Evolutionary conservation across 495 filamentous ascomycete genomes (phyloP).

Genomic region (Bathelium albidoporum): DNA sequence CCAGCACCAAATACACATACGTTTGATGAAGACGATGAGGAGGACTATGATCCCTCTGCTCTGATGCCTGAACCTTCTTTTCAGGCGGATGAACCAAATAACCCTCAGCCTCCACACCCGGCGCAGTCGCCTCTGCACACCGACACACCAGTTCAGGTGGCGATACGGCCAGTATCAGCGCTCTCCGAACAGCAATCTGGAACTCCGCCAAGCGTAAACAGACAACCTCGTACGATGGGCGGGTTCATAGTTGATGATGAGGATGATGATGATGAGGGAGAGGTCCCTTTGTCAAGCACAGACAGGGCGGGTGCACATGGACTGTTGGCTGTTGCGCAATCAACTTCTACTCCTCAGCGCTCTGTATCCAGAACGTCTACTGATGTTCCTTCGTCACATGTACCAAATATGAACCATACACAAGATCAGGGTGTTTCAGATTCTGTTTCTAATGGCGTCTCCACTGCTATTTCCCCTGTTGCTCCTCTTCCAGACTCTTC

Average conservation of each 20-base stretch:
- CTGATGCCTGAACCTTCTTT: constrained; percentile 12
- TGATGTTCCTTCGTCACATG: constrained; percentile 50
- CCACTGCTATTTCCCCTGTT: constrained; percentile 32
- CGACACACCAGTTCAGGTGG: neutral
- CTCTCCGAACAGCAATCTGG: neutral
- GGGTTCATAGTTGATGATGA: constrained; percentile 70
- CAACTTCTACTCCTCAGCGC: constrained; percentile 26
- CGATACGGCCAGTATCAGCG: neutral
- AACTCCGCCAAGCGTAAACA: neutral
- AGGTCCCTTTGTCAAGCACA: constrained; percentile 35
- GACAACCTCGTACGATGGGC: constrained; percentile 60
- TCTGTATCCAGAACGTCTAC: constrained; percentile 47
- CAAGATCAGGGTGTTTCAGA: constrained; percentile 44
- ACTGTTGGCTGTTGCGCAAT: constrained; percentile 21
- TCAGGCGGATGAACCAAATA: neutral
- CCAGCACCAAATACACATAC: neutral
- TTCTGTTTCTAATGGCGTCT: constrained; percentile 45
- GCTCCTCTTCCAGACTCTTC: constrained; percentile 28
- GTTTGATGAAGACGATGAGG: constrained; percentile 24
- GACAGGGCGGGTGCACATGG: constrained; percentile 21
- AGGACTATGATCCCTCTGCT: constrained; percentile 32
- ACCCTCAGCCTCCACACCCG: constrained; percentile 1
- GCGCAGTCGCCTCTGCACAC: neutral
- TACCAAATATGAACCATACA: constrained; percentile 46
- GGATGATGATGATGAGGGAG: constrained; percentile 40